Conservation (phyloP, 495 filamentous ascomycete species). For the Penicillium paxilli region DNA sequence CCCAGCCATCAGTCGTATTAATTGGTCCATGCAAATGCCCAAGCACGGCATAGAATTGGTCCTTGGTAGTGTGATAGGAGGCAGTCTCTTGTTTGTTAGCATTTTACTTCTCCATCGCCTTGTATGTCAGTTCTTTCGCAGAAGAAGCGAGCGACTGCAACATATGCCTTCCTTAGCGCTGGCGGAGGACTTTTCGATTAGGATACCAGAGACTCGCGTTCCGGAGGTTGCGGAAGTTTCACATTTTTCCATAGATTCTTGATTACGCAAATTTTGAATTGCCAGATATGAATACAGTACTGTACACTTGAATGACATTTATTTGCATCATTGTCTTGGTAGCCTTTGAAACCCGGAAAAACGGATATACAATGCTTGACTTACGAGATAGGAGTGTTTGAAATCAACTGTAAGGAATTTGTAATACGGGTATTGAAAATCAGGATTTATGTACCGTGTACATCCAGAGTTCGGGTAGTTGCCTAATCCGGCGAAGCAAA, state of each 20-base stretch:
- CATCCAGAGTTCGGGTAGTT: background rate
- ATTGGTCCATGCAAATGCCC: background rate
- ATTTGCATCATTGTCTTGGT: background rate
- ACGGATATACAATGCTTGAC: background rate
- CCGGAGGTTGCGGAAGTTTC: background rate
- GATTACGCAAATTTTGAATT: background rate
- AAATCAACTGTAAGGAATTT: background rate
- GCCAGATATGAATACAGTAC: background rate
- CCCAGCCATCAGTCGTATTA: background rate
- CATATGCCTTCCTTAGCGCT: background rate
- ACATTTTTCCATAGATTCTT: background rate
- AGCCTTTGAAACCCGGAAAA: background rate
- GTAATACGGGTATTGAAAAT: background rate
- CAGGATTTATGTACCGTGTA: background rate
- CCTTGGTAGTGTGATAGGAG: background rate
- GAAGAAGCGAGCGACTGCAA: background rate
- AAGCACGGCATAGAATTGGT: background rate
- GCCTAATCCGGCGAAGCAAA: background rate
- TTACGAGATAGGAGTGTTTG: no score
- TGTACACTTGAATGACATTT: background rate
- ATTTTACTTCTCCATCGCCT: background rate
- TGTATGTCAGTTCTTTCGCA: background rate
- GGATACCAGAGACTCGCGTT: background rate
- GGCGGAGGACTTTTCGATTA: background rate
- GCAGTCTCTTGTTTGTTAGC: background rate